phyloP scores from a whole-genome alignment of 257 asterid species.

The Przewalskia tangutica region DNA sequence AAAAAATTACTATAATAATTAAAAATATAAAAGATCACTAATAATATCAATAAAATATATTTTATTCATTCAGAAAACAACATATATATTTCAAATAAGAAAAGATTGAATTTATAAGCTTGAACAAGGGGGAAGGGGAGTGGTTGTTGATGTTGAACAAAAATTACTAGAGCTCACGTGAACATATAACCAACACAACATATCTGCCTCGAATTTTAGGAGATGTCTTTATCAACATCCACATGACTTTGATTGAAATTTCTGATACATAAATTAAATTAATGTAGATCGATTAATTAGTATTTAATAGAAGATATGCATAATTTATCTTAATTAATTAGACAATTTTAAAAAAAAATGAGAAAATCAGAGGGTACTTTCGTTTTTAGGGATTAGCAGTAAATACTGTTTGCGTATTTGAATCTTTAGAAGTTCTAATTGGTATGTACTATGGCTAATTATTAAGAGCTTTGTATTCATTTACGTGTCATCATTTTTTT shows the following conservation, averaged over 20 bases:
- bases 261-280: background rate
- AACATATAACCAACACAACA: background rate
- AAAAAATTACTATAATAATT: too few relatives aligned
- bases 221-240: background rate
- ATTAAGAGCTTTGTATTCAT: too few relatives aligned
- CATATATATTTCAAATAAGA: background rate
- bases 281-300: background rate
- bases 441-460: background rate
- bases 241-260: background rate
- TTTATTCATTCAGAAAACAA: too few relatives aligned
- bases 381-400: background rate
- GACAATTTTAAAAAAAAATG: background rate
- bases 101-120: background rate
- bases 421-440: background rate
- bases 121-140: background rate
- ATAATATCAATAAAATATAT: too few relatives aligned
- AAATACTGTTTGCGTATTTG: background rate
- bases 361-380: background rate
- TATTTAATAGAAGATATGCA: background rate
- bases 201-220: fast-evolving
- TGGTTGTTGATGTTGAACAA: background rate
- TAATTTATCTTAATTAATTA: background rate
- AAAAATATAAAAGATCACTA: too few relatives aligned
- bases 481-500: too few relatives aligned
- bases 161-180: background rate